phyloP scores from a whole-genome alignment of 352 stramenopile genomes.

The Thraustotheca clavata region DNA sequence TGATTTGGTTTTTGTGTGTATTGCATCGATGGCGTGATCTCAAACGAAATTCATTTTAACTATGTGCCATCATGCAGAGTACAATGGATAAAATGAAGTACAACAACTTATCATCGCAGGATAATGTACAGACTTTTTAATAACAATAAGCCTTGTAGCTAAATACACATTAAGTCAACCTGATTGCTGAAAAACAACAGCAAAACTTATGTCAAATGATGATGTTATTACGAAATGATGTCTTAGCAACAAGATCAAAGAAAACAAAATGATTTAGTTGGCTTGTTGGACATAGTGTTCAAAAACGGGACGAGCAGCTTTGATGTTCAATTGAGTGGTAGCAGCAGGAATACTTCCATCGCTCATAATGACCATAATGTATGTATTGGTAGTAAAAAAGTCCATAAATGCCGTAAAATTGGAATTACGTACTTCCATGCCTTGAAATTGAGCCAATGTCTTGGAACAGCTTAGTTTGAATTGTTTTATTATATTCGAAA shows the following conservation, averaged over 20 bases:
- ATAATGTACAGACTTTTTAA: too few species aligned
- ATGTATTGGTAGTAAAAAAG: constrained; percentile 97
- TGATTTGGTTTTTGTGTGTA: too few species aligned
- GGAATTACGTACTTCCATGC: constrained; percentile 94
- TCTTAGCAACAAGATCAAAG: too few species aligned
- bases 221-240: too few species aligned
- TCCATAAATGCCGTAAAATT: constrained; percentile 99
- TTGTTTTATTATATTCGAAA: constrained; percentile 99
- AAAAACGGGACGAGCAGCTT: constrained; percentile 92
- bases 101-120: too few species aligned
- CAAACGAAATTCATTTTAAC: neutral
- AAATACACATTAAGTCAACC: too few species aligned
- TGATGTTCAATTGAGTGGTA: constrained; percentile 96
- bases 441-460: constrained; percentile 96
- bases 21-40: neutral
- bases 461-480: constrained; percentile 99
- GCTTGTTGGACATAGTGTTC: constrained; percentile 94
- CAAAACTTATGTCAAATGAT: too few species aligned
- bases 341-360: constrained; percentile 88
- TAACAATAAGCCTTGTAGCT: too few species aligned
- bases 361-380: constrained; percentile 98
- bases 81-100: too few species aligned
- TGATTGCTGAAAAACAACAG: too few species aligned
- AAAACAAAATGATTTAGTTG: too few species aligned
- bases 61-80: constrained; percentile 16